Evolutionary conservation across 2,329 filamentous ascomycete species (phyloP), one percentile per base, ranked within the genome.

Genomic region (Verticillium tricorpus): DNA sequence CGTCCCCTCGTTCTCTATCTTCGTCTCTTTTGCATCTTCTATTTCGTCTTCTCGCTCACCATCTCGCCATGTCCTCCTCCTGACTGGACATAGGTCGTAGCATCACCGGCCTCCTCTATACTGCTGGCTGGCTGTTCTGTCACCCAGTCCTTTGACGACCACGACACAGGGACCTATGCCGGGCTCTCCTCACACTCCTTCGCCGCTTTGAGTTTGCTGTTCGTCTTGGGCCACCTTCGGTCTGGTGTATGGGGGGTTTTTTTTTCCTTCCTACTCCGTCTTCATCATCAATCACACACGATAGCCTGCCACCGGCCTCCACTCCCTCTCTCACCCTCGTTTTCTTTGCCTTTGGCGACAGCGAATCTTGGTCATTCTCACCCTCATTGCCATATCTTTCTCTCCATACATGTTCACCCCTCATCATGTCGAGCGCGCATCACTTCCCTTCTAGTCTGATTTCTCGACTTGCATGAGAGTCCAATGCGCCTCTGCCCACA

Each of bases 11-110:
- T 45, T n/a, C 14, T 7, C 11, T 22, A 8, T 50, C 45, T 62
- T 55, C 61, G 59, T 50, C 57, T 62, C 56, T 58, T 57, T 58
- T 57, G 60, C 57, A 52, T 59, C 57, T 17, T 55, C 25, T 25
- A 25, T 57, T 65, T 62, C 25, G 56, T 58, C 57, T 58, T 32
- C 64, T 57, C 34, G 50, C 45, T 63, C 61, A 37, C 57, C 58
- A 40, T 35, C 54, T 39, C 31, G 62, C 61, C 63, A 64, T 61
- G 39, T 60, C 63, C 56, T 62, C 61, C 45, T 59, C 17, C n/a
- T 50, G 45, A 50, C n/a, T 14, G 11, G n/a, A 50, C n/a, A 50
- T 22, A n/a, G 19, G 45, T 50, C 14, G 28, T n/a, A 12, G 11
- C 45, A 50, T n/a, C 45, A 50, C 8, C 19, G 45, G 45, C 45